phyloP scores from a whole-genome alignment of 768 basidiomycete genomes.

The Rhizopogon salebrosus region DNA sequence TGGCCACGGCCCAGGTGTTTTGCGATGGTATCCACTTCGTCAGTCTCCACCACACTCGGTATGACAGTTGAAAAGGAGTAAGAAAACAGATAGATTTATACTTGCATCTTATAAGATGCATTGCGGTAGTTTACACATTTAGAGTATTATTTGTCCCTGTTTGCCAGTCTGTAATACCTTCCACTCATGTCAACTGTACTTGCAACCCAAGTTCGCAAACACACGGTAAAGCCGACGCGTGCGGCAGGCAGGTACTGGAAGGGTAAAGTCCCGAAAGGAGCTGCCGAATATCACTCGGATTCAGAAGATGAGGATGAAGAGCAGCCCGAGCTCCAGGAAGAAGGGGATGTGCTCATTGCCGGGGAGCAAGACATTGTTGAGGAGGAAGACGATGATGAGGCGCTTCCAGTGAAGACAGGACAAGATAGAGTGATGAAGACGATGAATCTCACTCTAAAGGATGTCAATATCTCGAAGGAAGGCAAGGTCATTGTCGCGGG shows the following conservation, averaged over 20 bases:
- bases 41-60: too few species aligned
- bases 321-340: constrained; percentile 35
- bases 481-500: constrained; percentile 81
- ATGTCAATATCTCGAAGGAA: constrained; percentile 76
- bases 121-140: too few species aligned
- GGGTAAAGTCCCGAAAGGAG: constrained; percentile 82
- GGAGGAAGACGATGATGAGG: constrained; percentile 42
- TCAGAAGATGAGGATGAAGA: constrained; percentile 53
- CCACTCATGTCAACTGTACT: constrained; percentile 27
- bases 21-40: too few species aligned
- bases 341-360: constrained; percentile 56
- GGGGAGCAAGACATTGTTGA: constrained; percentile 50
- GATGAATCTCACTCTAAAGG: constrained; percentile 72
- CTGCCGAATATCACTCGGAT: constrained; percentile 52
- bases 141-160: background rate
- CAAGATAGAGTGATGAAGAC: constrained; percentile 36
- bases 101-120: too few species aligned
- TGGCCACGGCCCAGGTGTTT: too few species aligned
- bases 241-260: constrained; percentile 88
- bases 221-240: constrained; percentile 69
- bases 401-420: constrained; percentile 33
- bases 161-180: background rate
- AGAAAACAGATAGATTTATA: too few species aligned
- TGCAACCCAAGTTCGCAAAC: constrained; percentile 46
- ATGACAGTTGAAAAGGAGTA: too few species aligned